Conservation (phyloP, 2,329 filamentous ascomycete genomes). For the Aspergillus viridinutans region DNA sequence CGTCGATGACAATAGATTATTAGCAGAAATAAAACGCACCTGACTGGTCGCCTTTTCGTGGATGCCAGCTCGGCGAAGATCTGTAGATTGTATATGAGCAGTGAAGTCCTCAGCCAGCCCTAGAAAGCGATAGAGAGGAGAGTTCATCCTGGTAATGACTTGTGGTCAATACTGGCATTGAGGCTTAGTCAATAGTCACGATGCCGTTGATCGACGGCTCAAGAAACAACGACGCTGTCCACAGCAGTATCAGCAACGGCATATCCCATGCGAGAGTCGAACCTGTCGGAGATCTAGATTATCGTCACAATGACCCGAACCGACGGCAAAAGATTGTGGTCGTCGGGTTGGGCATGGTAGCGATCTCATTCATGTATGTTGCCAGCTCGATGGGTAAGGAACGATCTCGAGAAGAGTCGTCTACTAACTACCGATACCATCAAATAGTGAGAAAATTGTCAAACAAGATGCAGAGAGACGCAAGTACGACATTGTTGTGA, state of each 20-base stretch:
- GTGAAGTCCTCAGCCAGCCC: not conserved
- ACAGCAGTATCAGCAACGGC: slow-evolving; percentile 15
- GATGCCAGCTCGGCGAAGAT: not conserved
- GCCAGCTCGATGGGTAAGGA: slow-evolving; percentile 1
- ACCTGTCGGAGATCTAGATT: slow-evolving; percentile 1
- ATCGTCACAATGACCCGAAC: slow-evolving; percentile 6
- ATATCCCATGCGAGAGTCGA: slow-evolving; percentile 5
- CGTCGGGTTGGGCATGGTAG: slow-evolving; percentile 88
- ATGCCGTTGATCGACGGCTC: slow-evolving; percentile 31
- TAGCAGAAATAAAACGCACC: not conserved
- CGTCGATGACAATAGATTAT: not conserved
- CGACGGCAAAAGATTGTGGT: slow-evolving; percentile 66
- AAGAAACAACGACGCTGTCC: slow-evolving; percentile 20
- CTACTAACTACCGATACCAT: not conserved
- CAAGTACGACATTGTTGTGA: slow-evolving; percentile 77
- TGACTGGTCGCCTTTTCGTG: not conserved
- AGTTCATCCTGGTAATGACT: not conserved
- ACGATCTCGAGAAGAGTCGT: not conserved
- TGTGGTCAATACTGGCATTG: slow-evolving; percentile 2
- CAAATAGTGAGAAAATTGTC: slow-evolving; percentile 74
- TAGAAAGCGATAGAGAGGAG: slow-evolving; percentile 4
- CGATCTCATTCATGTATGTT: slow-evolving; percentile 78
- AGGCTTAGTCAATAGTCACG: slow-evolving; percentile 6
- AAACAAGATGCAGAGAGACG: slow-evolving; percentile 73
- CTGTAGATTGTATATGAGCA: not conserved